Evolutionary conservation across 129 eudicot genomes (phyloP), one percentile per base, ranked within the genome.

Genomic region (Heracleum sosnowskyi): DNA sequence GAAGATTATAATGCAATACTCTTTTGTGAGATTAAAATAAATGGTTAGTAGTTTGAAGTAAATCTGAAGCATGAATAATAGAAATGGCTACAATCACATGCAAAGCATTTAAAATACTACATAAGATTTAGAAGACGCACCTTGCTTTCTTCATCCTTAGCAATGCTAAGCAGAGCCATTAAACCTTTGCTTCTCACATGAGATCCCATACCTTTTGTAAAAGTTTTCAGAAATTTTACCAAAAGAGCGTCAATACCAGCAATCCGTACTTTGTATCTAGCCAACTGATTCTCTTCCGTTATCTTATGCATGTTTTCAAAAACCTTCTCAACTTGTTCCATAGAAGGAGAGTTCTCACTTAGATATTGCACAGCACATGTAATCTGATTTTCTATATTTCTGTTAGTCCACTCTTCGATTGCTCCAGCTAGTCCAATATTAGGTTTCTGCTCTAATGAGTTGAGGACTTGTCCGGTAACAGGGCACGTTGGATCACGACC

Each of bases 361-460:
- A 86, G 74, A 77, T 62, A 69, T 45, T 83, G 72, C 28, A 77
- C 82, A 63, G 82, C 80, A 11, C 44, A 77, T 42, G 78, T 80
- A 64, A 86, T 55, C 42, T 81, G 77, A 69, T 77, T 74, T 49
- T 86, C 89, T 51, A 86, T 76, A 78, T 80, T 82, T 71, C 89
- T 86, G 28, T 74, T 83, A n/a, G 75, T 72, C 89, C 89, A 86
- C 74, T 83, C 89, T 36, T 86, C 89, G 55, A 86, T 86, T 15
- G 86, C 84, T 20, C 89, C 89, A 66, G 89, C 86, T 62, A 86
- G 51, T 51, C 89, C 89, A 77, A 86, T 86, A 64, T 86, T 86
- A 12, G 84, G 86, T 31, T 83, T 86, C 63, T 79, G 86, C 84
- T 77, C 84, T 75, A 80, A 66, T 4, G 86, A 83, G 7, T 73